phyloP scores from a whole-genome alignment of 164 flowering plant species.

The Berberis vulgaris region DNA sequence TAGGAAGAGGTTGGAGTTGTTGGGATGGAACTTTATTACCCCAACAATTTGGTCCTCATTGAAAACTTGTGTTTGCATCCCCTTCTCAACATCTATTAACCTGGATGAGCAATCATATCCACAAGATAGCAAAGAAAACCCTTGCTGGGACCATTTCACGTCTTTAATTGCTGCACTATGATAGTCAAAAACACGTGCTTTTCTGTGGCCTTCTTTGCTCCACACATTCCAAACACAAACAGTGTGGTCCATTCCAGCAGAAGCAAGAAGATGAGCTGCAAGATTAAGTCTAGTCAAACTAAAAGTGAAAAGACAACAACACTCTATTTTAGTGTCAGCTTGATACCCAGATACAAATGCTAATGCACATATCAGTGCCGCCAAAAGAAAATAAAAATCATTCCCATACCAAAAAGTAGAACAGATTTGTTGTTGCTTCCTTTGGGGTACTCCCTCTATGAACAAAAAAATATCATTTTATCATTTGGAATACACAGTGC shows the following conservation, averaged over 20 bases:
- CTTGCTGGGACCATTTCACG: conserved; percentile 72
- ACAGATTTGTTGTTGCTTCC: no score
- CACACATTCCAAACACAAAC: conserved; percentile 87
- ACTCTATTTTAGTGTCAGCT: no score
- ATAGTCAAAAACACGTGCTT: conserved; percentile 37
- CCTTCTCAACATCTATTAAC: conserved; percentile 75
- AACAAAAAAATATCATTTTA: no score
- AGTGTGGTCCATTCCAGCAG: conserved; percentile 85
- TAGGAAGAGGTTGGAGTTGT: conserved; percentile 57
- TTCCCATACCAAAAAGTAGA: no score
- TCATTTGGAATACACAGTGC: no score
- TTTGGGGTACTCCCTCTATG: no score
- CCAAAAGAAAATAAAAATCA: no score
- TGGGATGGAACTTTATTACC: conserved; percentile 65
- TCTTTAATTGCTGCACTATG: conserved; percentile 84
- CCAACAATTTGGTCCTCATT: conserved; percentile 69
- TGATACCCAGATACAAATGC: no score
- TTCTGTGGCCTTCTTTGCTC: conserved; percentile 46
- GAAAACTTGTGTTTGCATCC: conserved; percentile 47
- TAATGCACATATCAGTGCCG: no score
- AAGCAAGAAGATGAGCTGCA: conserved; percentile 96
- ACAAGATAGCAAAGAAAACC: conserved; percentile 76
- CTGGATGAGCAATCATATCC: conserved; percentile 81
- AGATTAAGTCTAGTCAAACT: conserved; percentile 16
- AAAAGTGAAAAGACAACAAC: not conserved